These are phyloP conservation scores for Chlamydomonas schloesseri DNA, from an alignment of 139 green algal genomes.

Conservation along the genomic window DNA sequence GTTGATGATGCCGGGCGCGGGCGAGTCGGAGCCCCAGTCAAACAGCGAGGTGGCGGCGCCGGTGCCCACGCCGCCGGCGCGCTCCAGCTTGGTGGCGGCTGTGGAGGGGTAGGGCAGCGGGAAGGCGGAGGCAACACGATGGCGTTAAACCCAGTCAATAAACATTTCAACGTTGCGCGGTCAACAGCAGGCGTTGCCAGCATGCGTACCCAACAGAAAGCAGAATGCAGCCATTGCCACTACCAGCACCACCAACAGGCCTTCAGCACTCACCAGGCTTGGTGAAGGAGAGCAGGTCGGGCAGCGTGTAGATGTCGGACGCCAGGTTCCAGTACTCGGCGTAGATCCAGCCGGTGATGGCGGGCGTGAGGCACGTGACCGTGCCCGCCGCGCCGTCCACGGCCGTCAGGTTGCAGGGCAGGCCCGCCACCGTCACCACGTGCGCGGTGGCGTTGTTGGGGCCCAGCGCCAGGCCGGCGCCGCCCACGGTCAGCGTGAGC, in stretches of 20 bases:
- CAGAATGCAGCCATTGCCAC: too few relatives aligned
- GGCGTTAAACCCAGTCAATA: too few relatives aligned
- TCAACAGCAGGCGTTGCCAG: too few relatives aligned
- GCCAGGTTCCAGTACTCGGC: slow-evolving; percentile 57
- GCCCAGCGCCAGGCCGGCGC: slow-evolving; percentile 5
- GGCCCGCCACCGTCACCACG: slow-evolving; percentile 38
- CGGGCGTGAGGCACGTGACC: slow-evolving; percentile 29
- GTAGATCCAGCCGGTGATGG: slow-evolving; percentile 22
- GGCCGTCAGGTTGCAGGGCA: slow-evolving; percentile 23
- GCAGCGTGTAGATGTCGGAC: not conserved
- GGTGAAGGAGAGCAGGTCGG: slow-evolving; percentile 24
- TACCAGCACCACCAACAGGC: too few relatives aligned
- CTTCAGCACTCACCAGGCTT: slow-evolving; percentile 23
- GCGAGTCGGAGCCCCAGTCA: slow-evolving; percentile 7
- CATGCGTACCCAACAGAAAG: too few relatives aligned
- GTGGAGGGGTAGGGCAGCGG: too few relatives aligned
- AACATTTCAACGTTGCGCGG: too few relatives aligned
- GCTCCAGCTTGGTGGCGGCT: too few relatives aligned
- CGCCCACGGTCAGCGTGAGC: slow-evolving; percentile 22
- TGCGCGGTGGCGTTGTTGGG: slow-evolving; percentile 10
- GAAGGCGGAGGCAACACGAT: too few relatives aligned
- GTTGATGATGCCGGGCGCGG: slow-evolving; percentile 4
- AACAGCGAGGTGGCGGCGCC: not conserved
- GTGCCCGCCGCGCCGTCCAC: not conserved
- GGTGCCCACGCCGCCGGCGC: too few relatives aligned